Evolutionary conservation across 2,329 filamentous ascomycete species (phyloP).

Genomic region (Rasamsonia emersonii): DNA sequence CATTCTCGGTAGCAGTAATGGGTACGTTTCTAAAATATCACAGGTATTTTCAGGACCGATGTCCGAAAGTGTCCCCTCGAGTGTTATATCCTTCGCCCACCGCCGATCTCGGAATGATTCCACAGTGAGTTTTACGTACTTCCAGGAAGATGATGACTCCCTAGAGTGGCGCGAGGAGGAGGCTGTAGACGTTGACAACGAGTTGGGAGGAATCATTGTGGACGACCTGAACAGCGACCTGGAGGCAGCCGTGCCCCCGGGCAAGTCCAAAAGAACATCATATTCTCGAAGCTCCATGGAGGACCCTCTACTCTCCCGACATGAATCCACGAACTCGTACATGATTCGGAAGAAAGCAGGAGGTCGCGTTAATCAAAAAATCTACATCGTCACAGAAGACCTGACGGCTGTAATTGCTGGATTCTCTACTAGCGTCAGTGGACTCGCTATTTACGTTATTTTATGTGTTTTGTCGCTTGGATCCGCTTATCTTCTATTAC

Average conservation of each 20-base stretch:
- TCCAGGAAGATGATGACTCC: constrained; percentile 61
- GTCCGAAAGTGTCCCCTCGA: constrained; percentile 92
- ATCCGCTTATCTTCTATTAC: constrained; percentile 71
- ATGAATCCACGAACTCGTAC: constrained; percentile 61
- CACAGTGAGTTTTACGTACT: constrained; percentile 81
- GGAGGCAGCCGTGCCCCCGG: constrained; percentile 24
- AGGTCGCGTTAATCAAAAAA: constrained; percentile 71
- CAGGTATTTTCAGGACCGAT: constrained; percentile 82
- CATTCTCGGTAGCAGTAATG: neutral
- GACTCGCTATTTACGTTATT: constrained; percentile 59
- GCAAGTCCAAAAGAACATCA: constrained; percentile 26
- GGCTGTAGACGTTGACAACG: constrained; percentile 34
- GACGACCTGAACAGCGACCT: constrained; percentile 33
- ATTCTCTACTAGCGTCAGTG: constrained; percentile 67
- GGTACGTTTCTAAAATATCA: constrained; percentile 4
- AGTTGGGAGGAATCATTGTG: constrained; percentile 34
- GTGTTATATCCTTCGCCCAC: constrained; percentile 83
- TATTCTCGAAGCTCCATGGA: constrained; percentile 39
- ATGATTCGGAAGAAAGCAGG: constrained; percentile 52
- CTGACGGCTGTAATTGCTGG: constrained; percentile 88
- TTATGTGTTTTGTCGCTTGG: constrained; percentile 68
- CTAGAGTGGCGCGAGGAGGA: constrained; percentile 44
- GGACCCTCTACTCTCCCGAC: constrained; percentile 59
- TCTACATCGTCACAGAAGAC: constrained; percentile 89
- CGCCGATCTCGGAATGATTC: constrained; percentile 74